Evolutionary conservation across 2,329 filamentous ascomycete species (phyloP).

Genomic region (Phoma sp.): DNA sequence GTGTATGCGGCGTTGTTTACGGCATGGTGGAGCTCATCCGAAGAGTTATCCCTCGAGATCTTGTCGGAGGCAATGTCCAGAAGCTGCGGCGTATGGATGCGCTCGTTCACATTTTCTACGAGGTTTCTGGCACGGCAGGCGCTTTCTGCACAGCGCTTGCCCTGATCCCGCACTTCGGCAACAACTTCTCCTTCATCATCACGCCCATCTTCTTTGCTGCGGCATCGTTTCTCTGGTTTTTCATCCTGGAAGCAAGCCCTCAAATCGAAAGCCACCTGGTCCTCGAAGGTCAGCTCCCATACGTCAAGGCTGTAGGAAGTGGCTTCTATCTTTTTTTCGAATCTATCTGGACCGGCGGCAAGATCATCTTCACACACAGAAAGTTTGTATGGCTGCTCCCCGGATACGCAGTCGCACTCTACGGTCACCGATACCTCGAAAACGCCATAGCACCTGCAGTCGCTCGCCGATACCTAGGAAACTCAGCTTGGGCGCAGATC

Average conservation of each 20-base stretch:
- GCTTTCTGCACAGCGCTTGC: constrained; percentile 59
- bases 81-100: constrained; percentile 59
- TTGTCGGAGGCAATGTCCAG: constrained; percentile 60
- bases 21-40: constrained; percentile 63
- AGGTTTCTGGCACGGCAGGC: constrained; percentile 57
- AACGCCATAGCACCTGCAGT: constrained; percentile 58
- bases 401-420: constrained; percentile 59
- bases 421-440: constrained; percentile 61
- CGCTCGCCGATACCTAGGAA: constrained; percentile 56
- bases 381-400: constrained; percentile 61
- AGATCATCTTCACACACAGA: constrained; percentile 57
- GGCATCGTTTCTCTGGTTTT: constrained; percentile 56
- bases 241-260: constrained; percentile 54
- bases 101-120: constrained; percentile 58
- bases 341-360: constrained; percentile 56
- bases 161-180: constrained; percentile 59
- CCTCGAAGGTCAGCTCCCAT: constrained; percentile 40
- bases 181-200: constrained; percentile 61
- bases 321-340: constrained; percentile 57
- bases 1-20: constrained; percentile 37
- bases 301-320: constrained; percentile 48
- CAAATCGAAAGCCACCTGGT: constrained; percentile 28
- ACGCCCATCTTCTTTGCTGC: constrained; percentile 58
- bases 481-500: constrained; percentile 60
- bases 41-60: constrained; percentile 60